These are phyloP conservation scores for Linnemannia exigua DNA, from an alignment of 192 early-diverging fungal species.

Conservation along the genomic window DNA sequence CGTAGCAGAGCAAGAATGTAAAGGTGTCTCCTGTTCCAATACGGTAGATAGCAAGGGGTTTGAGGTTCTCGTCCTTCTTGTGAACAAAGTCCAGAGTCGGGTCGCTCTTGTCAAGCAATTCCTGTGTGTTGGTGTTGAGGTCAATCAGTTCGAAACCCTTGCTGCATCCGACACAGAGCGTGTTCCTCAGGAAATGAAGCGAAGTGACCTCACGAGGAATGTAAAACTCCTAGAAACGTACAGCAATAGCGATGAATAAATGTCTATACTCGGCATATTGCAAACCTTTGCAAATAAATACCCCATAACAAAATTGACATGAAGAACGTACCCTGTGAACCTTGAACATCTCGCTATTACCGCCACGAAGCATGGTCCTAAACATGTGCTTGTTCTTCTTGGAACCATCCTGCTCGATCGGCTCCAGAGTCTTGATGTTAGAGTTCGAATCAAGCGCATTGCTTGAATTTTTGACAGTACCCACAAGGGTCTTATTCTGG, in stretches of 20 bases:
- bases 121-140: slow-evolving; percentile 88
- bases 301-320: neutral
- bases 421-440: slow-evolving; percentile 59
- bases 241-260: neutral
- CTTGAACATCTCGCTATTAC: slow-evolving; percentile 63
- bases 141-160: slow-evolving; percentile 97
- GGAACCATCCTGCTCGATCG: slow-evolving; percentile 54
- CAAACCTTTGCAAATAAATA: neutral
- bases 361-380: slow-evolving; percentile 40
- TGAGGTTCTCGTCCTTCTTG: slow-evolving; percentile 78
- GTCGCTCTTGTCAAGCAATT: slow-evolving; percentile 89
- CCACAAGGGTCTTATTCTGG: slow-evolving; percentile 51
- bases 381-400: slow-evolving; percentile 57
- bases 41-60: slow-evolving; percentile 88
- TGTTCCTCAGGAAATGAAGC: slow-evolving; percentile 88
- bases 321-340: slow-evolving; percentile 65
- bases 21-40: slow-evolving; percentile 73
- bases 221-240: slow-evolving; percentile 86
- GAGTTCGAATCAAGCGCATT: slow-evolving; percentile 52
- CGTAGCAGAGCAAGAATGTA: slow-evolving; percentile 90
- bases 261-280: no score
- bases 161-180: slow-evolving; percentile 89
- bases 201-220: slow-evolving; percentile 91
- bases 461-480: slow-evolving; percentile 55
- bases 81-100: slow-evolving; percentile 82